These are phyloP conservation scores for Backusella westeae DNA, from an alignment of 192 early-diverging fungal species.

Conservation along the genomic window DNA sequence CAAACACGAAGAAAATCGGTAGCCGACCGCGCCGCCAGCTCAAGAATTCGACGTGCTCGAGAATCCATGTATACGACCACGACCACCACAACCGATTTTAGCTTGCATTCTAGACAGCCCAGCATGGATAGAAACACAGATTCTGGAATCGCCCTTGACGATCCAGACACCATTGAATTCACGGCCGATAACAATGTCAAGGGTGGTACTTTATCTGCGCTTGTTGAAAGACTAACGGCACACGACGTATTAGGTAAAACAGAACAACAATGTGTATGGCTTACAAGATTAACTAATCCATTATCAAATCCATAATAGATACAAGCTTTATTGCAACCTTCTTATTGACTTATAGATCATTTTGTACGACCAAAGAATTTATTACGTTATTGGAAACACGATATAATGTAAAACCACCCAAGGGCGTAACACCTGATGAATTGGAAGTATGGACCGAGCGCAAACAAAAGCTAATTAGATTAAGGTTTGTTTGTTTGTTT, in stretches of 20 bases:
- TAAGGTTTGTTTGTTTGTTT: constrained; percentile 43
- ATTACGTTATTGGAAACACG: constrained; percentile 71
- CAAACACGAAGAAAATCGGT: not conserved
- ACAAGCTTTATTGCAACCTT: constrained; percentile 80
- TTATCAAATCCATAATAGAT: constrained; percentile 43
- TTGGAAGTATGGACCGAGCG: constrained; percentile 76
- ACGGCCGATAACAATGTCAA: constrained; percentile 73
- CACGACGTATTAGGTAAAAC: constrained; percentile 61
- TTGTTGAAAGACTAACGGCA: constrained; percentile 78
- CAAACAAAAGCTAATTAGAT: constrained; percentile 81
- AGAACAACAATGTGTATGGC: not conserved
- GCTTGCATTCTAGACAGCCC: not conserved
- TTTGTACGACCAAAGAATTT: constrained; percentile 76
- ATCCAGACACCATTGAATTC: constrained; percentile 63
- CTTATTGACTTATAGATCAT: constrained; percentile 88
- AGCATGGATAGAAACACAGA: not conserved
- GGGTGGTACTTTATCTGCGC: constrained; percentile 73
- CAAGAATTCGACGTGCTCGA: not conserved
- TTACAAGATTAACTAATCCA: not conserved
- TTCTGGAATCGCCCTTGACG: constrained; percentile 35
- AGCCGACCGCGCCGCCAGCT: not conserved
- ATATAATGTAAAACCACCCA: constrained; percentile 72
- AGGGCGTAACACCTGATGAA: constrained; percentile 61
- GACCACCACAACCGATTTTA: not conserved
- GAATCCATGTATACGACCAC: not conserved